Evolutionary conservation across 345 rosid species (phyloP).

Genomic region (Moricandia arvensis): DNA sequence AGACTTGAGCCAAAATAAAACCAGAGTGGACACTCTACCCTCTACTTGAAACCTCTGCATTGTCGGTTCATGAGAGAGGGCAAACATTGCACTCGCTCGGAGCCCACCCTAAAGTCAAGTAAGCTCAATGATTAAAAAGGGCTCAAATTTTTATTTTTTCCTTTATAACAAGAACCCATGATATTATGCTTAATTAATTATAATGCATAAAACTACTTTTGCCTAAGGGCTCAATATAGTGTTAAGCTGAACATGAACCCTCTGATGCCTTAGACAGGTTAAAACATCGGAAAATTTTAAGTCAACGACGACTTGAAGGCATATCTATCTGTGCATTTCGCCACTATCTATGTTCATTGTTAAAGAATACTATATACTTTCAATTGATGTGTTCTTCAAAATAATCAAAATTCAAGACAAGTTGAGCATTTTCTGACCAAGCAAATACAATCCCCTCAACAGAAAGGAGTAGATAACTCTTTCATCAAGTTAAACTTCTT

Average conservation of each 20-base stretch:
- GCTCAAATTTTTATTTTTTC: too few species aligned
- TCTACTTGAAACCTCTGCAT: too few species aligned
- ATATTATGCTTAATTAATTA: too few species aligned
- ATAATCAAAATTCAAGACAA: not conserved
- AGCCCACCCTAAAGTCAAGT: too few species aligned
- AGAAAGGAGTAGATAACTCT: not conserved
- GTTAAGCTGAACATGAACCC: not conserved
- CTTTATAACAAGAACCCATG: too few species aligned
- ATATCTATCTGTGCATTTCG: not conserved
- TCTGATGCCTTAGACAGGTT: not conserved
- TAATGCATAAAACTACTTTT: too few species aligned
- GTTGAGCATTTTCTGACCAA: not conserved
- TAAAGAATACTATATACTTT: not conserved
- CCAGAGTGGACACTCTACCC: not conserved
- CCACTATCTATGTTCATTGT: not conserved
- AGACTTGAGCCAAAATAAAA: not conserved
- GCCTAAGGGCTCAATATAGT: too few species aligned
- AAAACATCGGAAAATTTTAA: not conserved
- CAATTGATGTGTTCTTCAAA: not conserved
- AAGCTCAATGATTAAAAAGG: too few species aligned
- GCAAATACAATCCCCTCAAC: not conserved
- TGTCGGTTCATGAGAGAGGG: too few species aligned
- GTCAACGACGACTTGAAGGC: slow-evolving; percentile 1
- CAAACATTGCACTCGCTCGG: too few species aligned
- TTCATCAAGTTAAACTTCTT: not conserved